phyloP scores from a whole-genome alignment of 108 stramenopile genomes.

The Nitzschia palea region DNA sequence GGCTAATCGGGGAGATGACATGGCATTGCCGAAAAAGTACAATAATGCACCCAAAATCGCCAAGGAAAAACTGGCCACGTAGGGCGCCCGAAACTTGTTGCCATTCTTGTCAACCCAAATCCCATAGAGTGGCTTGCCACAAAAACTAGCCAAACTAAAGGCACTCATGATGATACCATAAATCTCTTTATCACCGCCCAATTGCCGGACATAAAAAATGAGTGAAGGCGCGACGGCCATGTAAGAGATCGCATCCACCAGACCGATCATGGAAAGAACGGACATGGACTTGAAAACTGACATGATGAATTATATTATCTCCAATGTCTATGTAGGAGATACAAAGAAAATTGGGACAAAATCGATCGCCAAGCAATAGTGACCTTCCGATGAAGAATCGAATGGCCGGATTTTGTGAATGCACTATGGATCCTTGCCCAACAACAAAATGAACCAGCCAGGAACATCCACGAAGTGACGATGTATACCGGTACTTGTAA shows the following conservation, averaged over 20 bases:
- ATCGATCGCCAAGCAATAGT: too few relatives aligned
- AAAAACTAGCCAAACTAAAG: constrained; percentile 67
- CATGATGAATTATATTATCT: too few relatives aligned
- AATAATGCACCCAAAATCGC: constrained; percentile 56
- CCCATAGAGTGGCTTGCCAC: constrained; percentile 71
- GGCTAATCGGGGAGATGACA: constrained; percentile 27
- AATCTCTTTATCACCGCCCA: constrained; percentile 61
- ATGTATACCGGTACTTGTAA: too few relatives aligned
- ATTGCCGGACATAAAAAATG: constrained; percentile 68
- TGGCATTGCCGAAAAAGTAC: constrained; percentile 48
- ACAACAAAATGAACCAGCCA: too few relatives aligned
- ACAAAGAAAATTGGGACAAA: too few relatives aligned
- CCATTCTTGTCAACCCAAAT: constrained; percentile 51
- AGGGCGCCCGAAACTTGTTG: constrained; percentile 55
- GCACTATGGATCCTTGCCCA: too few relatives aligned
- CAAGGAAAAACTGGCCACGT: constrained; percentile 38
- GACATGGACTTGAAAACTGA: constrained; percentile 24
- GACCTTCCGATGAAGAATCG: too few relatives aligned
- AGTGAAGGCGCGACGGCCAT: constrained; percentile 77
- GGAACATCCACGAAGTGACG: too few relatives aligned
- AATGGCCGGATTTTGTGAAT: too few relatives aligned
- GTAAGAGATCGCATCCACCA: constrained; percentile 68
- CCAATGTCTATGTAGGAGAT: too few relatives aligned
- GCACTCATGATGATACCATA: constrained; percentile 64
- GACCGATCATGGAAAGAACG: constrained; percentile 45